These are phyloP conservation scores for Camelina laxa DNA, from an alignment of 345 rosid genomes.

Conservation along the genomic window DNA sequence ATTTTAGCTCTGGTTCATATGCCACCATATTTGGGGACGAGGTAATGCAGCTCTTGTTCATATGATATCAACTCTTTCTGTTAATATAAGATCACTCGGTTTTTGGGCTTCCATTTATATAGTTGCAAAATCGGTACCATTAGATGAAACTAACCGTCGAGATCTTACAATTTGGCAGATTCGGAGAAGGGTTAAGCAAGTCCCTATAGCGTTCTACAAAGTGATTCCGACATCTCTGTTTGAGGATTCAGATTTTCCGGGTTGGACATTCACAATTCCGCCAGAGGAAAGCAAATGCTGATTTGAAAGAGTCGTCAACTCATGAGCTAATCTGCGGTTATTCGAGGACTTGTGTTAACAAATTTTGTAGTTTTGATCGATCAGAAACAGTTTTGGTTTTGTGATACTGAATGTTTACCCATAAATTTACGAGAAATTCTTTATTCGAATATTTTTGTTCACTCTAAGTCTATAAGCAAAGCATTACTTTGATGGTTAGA, in stretches of 20 bases:
- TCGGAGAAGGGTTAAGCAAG: conserved; percentile 86
- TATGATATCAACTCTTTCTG: background rate
- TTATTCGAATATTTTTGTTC: no score
- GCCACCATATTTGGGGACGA: conserved; percentile 88
- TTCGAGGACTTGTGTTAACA: background rate
- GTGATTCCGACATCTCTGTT: conserved; percentile 67
- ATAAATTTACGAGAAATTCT: no score
- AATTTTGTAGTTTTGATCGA: conserved; percentile 32
- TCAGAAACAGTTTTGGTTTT: conserved; percentile 12
- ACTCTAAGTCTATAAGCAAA: no score
- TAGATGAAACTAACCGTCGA: conserved; percentile 19
- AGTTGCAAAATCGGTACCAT: background rate
- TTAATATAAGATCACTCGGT: background rate
- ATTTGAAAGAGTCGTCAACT: conserved; percentile 20
- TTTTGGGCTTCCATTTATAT: background rate
- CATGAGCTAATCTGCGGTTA: conserved; percentile 13
- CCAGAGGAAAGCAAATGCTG: conserved; percentile 34
- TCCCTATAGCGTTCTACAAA: conserved; percentile 81
- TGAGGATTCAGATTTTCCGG: conserved; percentile 70
- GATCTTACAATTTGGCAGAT: conserved; percentile 47
- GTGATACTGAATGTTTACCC: conserved; percentile 1
- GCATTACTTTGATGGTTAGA: no score
- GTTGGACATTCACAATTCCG: conserved; percentile 69
- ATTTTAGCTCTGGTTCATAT: conserved; percentile 88
- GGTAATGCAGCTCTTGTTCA: conserved; percentile 53